Conservation (phyloP, 495 filamentous ascomycete species). For the Hyphodiscus hymeniophilus region DNA sequence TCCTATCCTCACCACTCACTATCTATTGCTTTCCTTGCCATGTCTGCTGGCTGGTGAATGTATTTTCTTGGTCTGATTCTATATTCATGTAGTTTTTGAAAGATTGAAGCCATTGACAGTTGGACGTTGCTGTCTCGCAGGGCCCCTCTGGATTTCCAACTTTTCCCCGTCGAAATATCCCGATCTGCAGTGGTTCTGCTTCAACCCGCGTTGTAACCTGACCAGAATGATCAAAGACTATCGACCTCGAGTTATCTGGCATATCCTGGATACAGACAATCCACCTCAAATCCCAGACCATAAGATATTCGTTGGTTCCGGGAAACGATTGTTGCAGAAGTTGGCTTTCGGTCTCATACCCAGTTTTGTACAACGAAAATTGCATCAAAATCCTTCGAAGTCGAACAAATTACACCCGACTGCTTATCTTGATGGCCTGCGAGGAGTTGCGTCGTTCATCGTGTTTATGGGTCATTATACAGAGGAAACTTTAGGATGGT, state of each 20-base stretch:
- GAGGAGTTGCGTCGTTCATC: conserved; percentile 45
- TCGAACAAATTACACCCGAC: conserved; percentile 32
- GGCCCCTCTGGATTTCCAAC: no score
- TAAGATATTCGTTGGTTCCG: conserved; percentile 3
- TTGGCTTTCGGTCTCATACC: conserved; percentile 16
- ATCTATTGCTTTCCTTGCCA: background rate
- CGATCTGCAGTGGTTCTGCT: no score
- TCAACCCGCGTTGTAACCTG: no score
- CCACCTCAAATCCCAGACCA: no score
- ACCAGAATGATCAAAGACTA: conserved; percentile 12
- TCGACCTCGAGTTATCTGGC: conserved; percentile 4
- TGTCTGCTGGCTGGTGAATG: no score
- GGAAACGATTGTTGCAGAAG: conserved; percentile 8
- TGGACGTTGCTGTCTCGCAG: no score
- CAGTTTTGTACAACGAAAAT: conserved; percentile 13
- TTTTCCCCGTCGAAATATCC: no score
- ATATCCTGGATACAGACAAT: background rate
- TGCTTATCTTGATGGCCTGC: conserved; percentile 45
- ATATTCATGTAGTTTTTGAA: no score
- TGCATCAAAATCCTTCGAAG: conserved; percentile 12
- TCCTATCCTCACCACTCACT: background rate
- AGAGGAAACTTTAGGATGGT: conserved; percentile 30
- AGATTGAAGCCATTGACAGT: no score
- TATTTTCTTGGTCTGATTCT: no score
- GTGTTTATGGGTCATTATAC: conserved; percentile 44